Conservation (phyloP, 2,329 filamentous ascomycete species). For the Aspergillus fumigatus region DNA sequence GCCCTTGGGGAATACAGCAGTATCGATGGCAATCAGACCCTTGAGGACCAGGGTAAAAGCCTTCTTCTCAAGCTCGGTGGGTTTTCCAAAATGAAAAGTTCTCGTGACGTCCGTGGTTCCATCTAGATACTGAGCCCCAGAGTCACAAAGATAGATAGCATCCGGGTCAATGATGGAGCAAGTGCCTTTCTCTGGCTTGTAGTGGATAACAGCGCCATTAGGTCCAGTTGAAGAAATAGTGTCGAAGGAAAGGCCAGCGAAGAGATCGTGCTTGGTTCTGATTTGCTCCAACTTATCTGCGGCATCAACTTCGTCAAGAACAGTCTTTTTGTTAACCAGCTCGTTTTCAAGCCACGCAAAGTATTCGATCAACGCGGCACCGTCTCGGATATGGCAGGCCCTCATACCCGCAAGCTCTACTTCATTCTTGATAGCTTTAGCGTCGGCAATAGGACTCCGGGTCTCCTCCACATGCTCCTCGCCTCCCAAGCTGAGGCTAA, state of each 20-base stretch:
- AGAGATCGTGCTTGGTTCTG: constrained; percentile 61
- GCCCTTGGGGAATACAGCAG: constrained; percentile 85
- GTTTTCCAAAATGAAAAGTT: constrained; percentile 85
- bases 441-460: constrained; percentile 80
- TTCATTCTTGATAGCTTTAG: constrained; percentile 92
- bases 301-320: constrained; percentile 82
- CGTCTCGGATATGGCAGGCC: constrained; percentile 87
- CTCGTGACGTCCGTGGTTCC: constrained; percentile 95
- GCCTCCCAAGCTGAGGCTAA: constrained; percentile 80
- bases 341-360: constrained; percentile 97
- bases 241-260: constrained; percentile 86
- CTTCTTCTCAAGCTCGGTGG: constrained; percentile 76
- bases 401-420: constrained; percentile 89
- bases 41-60: constrained; percentile 94
- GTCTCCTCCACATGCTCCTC: constrained; percentile 80
- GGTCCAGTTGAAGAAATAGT: constrained; percentile 94
- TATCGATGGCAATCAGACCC: constrained; percentile 84
- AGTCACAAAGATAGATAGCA: constrained; percentile 91
- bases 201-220: constrained; percentile 93
- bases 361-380: constrained; percentile 83
- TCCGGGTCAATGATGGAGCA: constrained; percentile 81
- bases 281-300: constrained; percentile 78
- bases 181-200: constrained; percentile 77
- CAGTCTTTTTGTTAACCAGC: constrained; percentile 65
- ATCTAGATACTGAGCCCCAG: constrained; percentile 91